phyloP scores from a whole-genome alignment of 2,329 filamentous ascomycete genomes.

The Aspergillus fijiensis region DNA sequence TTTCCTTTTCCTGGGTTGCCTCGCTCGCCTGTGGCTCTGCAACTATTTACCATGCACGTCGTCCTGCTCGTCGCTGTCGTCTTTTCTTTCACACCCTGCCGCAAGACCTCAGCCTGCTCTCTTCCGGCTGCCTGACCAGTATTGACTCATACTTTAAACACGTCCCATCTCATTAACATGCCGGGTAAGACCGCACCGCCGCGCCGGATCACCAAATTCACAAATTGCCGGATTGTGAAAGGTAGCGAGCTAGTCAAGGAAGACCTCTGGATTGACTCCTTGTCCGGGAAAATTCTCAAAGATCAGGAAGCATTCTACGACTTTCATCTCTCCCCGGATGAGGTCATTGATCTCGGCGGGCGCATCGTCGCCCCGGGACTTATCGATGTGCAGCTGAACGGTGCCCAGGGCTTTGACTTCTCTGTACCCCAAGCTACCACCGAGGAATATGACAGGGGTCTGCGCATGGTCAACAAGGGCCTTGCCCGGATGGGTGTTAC shows the following conservation, averaged over 20 bases:
- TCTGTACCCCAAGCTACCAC: slow-evolving; percentile 68
- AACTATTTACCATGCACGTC: background rate
- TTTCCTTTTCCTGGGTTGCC: background rate
- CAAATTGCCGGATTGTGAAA: slow-evolving; percentile 77
- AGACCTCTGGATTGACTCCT: slow-evolving; percentile 85
- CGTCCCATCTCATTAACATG: slow-evolving; percentile 24
- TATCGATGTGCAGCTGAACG: slow-evolving; percentile 90
- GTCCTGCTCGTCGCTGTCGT: background rate
- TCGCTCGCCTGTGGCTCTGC: background rate
- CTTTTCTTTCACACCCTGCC: background rate
- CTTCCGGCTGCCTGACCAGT: background rate
- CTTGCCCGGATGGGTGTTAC: slow-evolving; percentile 81
- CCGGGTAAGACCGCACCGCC: slow-evolving; percentile 35
- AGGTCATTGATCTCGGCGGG: slow-evolving; percentile 74
- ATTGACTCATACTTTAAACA: background rate
- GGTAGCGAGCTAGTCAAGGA: slow-evolving; percentile 66
- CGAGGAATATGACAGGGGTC: slow-evolving; percentile 68
- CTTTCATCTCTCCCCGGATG: slow-evolving; percentile 59
- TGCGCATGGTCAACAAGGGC: slow-evolving; percentile 68
- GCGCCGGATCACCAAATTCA: slow-evolving; percentile 74
- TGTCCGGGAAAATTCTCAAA: slow-evolving; percentile 76
- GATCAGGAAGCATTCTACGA: slow-evolving; percentile 61
- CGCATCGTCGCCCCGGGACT: slow-evolving; percentile 82
- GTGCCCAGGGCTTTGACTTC: slow-evolving; percentile 90
- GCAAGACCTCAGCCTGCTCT: background rate